phyloP scores from a whole-genome alignment of 225 moss, liverwort and hornwort species.

The Marchantia polymorpha region DNA sequence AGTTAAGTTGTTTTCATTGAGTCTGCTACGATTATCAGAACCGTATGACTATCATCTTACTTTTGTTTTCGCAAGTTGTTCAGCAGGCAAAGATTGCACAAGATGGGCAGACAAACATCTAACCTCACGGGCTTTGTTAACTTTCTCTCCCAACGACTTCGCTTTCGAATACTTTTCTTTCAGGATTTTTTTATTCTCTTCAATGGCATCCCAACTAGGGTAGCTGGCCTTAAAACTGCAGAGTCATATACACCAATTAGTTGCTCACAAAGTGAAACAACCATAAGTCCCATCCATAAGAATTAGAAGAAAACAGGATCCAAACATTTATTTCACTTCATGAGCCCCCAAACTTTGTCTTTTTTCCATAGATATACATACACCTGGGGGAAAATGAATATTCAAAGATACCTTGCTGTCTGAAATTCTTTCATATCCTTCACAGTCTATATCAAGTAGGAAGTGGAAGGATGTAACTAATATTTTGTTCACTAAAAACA shows the following conservation, averaged over 20 bases:
- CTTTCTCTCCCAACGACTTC: constrained; percentile 59
- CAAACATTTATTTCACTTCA: not conserved
- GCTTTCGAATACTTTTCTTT: constrained; percentile 55
- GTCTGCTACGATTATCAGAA: too few species aligned
- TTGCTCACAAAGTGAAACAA: too few species aligned
- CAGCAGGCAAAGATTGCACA: too few species aligned
- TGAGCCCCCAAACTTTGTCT: too few species aligned
- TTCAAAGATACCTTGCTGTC: not conserved
- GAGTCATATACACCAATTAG: not conserved
- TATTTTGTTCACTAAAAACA: not conserved
- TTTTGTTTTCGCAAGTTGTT: too few species aligned
- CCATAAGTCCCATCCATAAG: not conserved
- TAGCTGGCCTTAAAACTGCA: constrained; percentile 54
- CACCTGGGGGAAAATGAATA: not conserved
- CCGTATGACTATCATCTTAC: too few species aligned
- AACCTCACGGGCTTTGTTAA: constrained; percentile 63
- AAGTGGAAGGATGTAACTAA: not conserved
- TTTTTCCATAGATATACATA: not conserved
- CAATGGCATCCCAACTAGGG: constrained; percentile 43
- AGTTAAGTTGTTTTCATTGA: not conserved
- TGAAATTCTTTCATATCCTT: too few species aligned
- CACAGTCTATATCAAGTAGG: not conserved
- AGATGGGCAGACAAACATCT: not conserved
- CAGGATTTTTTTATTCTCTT: constrained; percentile 63
- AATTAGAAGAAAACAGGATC: not conserved